These are phyloP conservation scores for Pterocarpus santalinus DNA, from an alignment of 306 rosid genomes.

Conservation along the genomic window DNA sequence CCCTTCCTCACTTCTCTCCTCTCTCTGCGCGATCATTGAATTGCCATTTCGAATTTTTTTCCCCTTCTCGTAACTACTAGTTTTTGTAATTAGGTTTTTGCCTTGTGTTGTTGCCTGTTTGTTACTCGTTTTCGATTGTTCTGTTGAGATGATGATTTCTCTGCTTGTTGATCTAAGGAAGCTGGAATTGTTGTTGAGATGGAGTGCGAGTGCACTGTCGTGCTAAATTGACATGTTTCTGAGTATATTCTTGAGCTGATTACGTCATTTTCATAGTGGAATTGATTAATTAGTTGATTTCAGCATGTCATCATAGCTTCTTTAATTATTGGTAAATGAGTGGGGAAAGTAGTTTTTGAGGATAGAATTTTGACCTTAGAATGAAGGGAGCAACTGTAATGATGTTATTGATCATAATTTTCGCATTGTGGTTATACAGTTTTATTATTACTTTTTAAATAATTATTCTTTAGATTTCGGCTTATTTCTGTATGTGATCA, in stretches of 20 bases:
- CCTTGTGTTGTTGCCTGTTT: not conserved
- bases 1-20: conserved; percentile 39
- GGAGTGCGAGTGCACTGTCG: not conserved
- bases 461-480: not conserved
- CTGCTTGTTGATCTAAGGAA: conserved; percentile 39
- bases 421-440: not conserved
- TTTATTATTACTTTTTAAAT: not conserved
- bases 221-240: conserved; percentile 14
- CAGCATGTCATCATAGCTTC: not conserved
- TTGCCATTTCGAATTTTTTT: conserved; percentile 1
- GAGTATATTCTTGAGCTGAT: not conserved
- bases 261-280: not conserved
- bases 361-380: not conserved
- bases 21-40: not conserved
- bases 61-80: not conserved
- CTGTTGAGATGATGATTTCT: not conserved
- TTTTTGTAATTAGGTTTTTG: conserved; percentile 35
- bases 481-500: conserved; percentile 4
- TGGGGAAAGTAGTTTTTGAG: not conserved
- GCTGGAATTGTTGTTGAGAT: conserved; percentile 30
- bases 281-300: conserved; percentile 33
- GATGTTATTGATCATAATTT: conserved; percentile 17
- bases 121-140: conserved; percentile 15
- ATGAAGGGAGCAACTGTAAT: not conserved
- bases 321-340: not conserved